Percentiles rank a stretch among this genome's conserved stretches.
phyloP scores from a whole-genome alignment of 2,329 filamentous ascomycete species.

The Cladophialophora carrionii region DNA sequence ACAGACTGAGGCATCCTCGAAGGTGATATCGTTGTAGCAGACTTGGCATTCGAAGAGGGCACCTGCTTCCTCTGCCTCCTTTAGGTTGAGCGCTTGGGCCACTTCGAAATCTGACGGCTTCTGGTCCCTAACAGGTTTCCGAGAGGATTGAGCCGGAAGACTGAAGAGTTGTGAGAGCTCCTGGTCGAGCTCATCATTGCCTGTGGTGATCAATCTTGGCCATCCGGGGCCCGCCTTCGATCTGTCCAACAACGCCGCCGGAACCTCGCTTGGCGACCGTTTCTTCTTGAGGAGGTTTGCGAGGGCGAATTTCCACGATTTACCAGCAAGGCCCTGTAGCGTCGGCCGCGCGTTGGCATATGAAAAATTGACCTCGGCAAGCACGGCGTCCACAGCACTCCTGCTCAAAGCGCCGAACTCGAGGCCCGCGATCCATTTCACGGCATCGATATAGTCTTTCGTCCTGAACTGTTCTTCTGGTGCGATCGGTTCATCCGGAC shows the following conservation, averaged over 20 bases:
- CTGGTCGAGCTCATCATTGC: conserved; percentile 49
- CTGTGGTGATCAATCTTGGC: conserved; percentile 48
- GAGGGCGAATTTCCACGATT: conserved; percentile 50
- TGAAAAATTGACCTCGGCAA: conserved; percentile 54
- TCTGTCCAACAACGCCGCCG: conserved; percentile 48
- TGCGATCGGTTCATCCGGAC: conserved; percentile 41
- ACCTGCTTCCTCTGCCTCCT: conserved; percentile 47
- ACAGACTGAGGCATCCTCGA: conserved; percentile 54
- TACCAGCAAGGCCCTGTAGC: conserved; percentile 49
- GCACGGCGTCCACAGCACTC: conserved; percentile 52
- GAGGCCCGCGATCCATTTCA: conserved; percentile 45
- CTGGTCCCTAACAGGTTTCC: conserved; percentile 44
- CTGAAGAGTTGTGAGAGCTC: conserved; percentile 48
- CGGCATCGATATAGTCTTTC: conserved; percentile 49
- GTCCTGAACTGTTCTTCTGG: conserved; percentile 51
- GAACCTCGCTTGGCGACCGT: conserved; percentile 47
- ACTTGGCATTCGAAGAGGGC: conserved; percentile 55
- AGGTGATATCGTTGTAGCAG: conserved; percentile 53
- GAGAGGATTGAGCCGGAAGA: conserved; percentile 44
- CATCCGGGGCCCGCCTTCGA: conserved; percentile 37
- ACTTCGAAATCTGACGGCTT: conserved; percentile 45
- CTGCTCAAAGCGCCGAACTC: conserved; percentile 51
- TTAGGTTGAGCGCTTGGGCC: conserved; percentile 48
- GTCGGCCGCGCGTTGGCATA: conserved; percentile 50
- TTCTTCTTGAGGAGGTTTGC: conserved; percentile 49